Base-by-base conservation (phyloP, 768 basidiomycete species). In the Suillus decipiens region DNA sequence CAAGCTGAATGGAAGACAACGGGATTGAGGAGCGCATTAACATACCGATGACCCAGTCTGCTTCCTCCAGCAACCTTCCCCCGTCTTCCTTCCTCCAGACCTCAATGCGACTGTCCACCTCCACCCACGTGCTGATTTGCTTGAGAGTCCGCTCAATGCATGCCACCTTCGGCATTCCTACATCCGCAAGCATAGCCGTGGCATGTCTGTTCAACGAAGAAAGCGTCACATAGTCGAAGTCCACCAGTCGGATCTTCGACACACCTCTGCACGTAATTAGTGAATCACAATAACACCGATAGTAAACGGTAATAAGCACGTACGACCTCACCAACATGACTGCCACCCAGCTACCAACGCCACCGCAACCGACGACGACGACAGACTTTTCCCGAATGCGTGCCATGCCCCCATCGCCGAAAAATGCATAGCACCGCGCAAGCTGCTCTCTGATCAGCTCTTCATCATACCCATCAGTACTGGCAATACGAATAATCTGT, bases 151-250 rank as follows among this genome's bases (percentile, higher is more conserved):
- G 82, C 71, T 89, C 86, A 68, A 97, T 78, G 76, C 89, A 86
- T 68, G 79, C 79, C 9, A 98, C 96, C 75, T 99, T 99, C 1
- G 96, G 90, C 12, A 88, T 95, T 24, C 95, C 96, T 47, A 99
- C 97, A 70, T 98, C 95, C 2, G 87, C 79, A n/a, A 92, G 82
- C 2, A 83, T 82, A 10, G 97, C 97, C 6, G 92, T 92, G 19
- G 96, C 95, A 70, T 98, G 96, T 54, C 96, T 84, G 74, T 99
- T 99, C 43, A 99, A 84, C 0, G 95, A 97, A 2, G 93, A 96
- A 15, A 99, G 80, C 0, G 96, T 95, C 66, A 98, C 96, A 67
- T 96, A 88, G 84, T 99, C 97, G 73, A 99, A 98, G 80, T 98
- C 93, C 11, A 95, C 79, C n/a, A 94, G 81, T 24, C 93, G 84